A percentile compares a stretch with the other conserved stretches of the same genome.
Conservation (phyloP, 2,329 filamentous ascomycete species). For the Aspergillus novoparasiticus region DNA sequence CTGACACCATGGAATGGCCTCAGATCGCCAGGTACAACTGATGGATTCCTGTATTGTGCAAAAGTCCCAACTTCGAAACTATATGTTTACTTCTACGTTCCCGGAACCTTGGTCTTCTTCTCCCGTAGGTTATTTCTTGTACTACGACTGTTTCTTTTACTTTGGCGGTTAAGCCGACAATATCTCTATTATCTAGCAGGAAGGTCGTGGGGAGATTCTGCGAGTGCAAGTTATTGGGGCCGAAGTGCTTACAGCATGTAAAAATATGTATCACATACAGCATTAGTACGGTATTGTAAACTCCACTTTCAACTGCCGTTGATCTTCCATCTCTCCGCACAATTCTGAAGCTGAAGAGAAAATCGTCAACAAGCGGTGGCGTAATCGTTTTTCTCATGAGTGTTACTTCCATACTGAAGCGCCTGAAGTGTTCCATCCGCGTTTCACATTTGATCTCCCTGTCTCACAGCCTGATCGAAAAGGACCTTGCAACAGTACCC, state of each 20-base stretch:
- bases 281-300: slow-evolving; percentile 4
- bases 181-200: not conserved
- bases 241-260: not conserved
- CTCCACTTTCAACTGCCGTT: slow-evolving; percentile 10
- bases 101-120: not conserved
- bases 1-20: not conserved
- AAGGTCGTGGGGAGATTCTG: not conserved
- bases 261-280: slow-evolving; percentile 1
- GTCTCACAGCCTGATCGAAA: not conserved
- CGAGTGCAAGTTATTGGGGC: not conserved
- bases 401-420: not conserved
- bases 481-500: not conserved
- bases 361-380: not conserved
- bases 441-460: not conserved
- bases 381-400: not conserved
- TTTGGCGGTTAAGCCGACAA: no score
- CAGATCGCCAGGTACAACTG: slow-evolving; percentile 12
- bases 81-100: not conserved
- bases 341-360: not conserved
- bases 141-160: not conserved
- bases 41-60: not conserved
- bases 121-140: not conserved
- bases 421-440: not conserved
- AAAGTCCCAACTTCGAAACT: not conserved
- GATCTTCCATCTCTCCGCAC: slow-evolving; percentile 8